Evolutionary conservation across 495 filamentous ascomycete species (phyloP).

Genomic region (Endocarpon pusillum): DNA sequence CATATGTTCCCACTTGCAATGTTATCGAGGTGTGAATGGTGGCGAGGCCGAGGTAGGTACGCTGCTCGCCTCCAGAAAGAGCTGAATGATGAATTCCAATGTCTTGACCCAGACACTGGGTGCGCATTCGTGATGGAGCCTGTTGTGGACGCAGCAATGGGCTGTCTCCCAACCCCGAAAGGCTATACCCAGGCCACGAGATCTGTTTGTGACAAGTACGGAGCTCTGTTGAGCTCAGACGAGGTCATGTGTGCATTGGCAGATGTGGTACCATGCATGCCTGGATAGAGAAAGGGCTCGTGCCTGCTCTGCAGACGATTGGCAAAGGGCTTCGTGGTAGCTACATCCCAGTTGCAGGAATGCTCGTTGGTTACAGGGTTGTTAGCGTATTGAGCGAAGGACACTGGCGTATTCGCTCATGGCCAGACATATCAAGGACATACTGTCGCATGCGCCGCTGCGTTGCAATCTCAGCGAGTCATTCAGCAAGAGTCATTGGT

Average conservation of each 20-base stretch:
- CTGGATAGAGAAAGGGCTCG: conserved; percentile 45
- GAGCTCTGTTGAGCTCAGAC: conserved; percentile 52
- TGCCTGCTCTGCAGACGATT: conserved; percentile 52
- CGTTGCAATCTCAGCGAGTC: conserved; percentile 35
- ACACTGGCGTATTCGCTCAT: conserved; percentile 34
- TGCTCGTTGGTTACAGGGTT: conserved; percentile 37
- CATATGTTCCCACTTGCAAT: conserved; percentile 53
- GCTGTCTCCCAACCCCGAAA: conserved; percentile 42
- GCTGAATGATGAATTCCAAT: conserved; percentile 57
- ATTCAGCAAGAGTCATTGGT: conserved; percentile 30
- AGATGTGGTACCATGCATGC: conserved; percentile 48
- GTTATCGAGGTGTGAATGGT: conserved; percentile 38
- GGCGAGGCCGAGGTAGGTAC: conserved; percentile 30
- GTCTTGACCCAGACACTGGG: conserved; percentile 52
- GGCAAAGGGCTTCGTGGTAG: conserved; percentile 54
- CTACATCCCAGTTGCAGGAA: conserved; percentile 42
- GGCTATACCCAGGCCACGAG: conserved; percentile 51
- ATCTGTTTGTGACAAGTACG: conserved; percentile 43
- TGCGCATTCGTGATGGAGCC: conserved; percentile 67
- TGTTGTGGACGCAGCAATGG: conserved; percentile 42
- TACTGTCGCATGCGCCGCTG: conserved; percentile 37
- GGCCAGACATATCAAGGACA: conserved; percentile 46
- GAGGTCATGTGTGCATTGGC: conserved; percentile 71
- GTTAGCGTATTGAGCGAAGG: conserved; percentile 37
- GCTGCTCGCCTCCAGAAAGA: conserved; percentile 46